Conservation (phyloP, 331 rosid species). For the Phaseolus coccineus region DNA sequence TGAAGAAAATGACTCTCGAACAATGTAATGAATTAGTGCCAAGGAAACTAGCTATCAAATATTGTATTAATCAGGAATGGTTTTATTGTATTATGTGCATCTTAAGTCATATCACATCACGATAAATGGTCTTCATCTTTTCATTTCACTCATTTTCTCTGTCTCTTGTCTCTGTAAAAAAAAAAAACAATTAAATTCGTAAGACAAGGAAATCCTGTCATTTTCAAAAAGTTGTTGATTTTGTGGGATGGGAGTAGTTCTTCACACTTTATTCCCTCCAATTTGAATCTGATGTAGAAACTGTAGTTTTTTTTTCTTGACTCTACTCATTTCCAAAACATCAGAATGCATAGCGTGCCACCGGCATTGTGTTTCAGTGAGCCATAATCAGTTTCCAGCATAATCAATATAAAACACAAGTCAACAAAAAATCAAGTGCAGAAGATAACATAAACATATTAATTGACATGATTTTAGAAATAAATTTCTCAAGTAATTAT, state of each 20-base stretch:
- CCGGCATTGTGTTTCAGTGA: not conserved
- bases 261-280: not conserved
- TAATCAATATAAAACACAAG: constrained; percentile 23
- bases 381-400: constrained; percentile 21
- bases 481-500: no score
- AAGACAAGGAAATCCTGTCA: not conserved
- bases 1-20: not conserved
- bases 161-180: not conserved
- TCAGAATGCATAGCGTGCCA: not conserved
- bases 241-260: not conserved
- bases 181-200: not conserved
- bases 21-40: not conserved
- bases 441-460: constrained; percentile 35
- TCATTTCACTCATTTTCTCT: not conserved
- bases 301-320: not conserved
- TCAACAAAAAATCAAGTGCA: constrained; percentile 43
- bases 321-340: not conserved
- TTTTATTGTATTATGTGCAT: not conserved
- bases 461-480: not conserved
- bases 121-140: not conserved
- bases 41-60: not conserved
- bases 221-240: not conserved
- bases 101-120: constrained; percentile 12
- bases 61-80: not conserved
- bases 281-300: not conserved